Evolutionary conservation across 1,284 basidiomycete genomes (phyloP), one percentile per base, ranked within the genome.

Genomic region (Cutaneotrichosporon cutaneum): DNA sequence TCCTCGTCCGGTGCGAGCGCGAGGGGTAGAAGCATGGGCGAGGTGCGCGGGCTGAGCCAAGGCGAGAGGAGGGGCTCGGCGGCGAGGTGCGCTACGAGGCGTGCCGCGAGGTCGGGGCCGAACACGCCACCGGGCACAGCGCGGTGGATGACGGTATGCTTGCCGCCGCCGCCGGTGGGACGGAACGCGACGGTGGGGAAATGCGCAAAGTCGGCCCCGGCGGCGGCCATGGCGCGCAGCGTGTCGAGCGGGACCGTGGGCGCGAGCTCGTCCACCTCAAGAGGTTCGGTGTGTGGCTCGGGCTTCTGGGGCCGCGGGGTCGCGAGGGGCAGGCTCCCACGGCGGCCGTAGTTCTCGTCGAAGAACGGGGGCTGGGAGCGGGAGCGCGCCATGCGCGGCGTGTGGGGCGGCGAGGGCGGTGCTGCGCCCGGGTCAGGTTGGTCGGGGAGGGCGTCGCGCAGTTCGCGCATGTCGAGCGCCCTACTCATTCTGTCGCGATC

Each of bases 131-230:
- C 52, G 5, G 52, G 52, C 21, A 54, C 52, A 6, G 52, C 6
- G 33, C 52, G 52, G 35, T 54, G 33, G 52, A 54, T 54, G 22
- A 39, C 33, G 22, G 52, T 54, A 18, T 54, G 52, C 33, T 51
- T 51, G 1, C 24, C 48, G 5, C 48, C 48, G 13, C 48, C 48
- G 5, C 48, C 48, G 4, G 48, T 51, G 4, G 48, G 48, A 27
- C 32, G 26, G 48, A 51, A 51, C 6, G 24, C 14, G 26, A 54
- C 52, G 21, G 33, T 33, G 8, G 52, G 52, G 35, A 54, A 54
- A 14, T 39, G 52, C 13, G 52, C 11, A 11, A 54, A 36, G 22
- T 54, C 52, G 14, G 52, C 35, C 6, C 52, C 52, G 7, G 52
- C 18, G 14, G 21, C 52, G 13, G 52, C 52, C 14, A 54, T 3